These are phyloP conservation scores for Sporisorium scitamineum DNA, from an alignment of 1,284 basidiomycete species.

Conservation along the genomic window DNA sequence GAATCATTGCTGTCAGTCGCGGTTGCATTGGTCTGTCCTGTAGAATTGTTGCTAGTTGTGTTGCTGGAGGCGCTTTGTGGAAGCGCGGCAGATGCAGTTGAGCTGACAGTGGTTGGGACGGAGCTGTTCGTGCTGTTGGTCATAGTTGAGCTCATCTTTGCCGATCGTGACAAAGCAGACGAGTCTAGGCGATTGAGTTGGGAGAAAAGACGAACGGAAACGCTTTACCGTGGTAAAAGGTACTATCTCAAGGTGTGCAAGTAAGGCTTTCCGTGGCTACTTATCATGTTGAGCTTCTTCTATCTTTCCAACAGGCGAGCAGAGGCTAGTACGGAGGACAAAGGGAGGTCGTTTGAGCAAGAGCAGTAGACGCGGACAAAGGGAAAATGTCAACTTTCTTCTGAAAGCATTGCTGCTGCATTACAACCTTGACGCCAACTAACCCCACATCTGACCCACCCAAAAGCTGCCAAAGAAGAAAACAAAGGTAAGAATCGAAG, in stretches of 20 bases:
- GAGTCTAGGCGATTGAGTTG: no score
- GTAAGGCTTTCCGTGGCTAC: background rate
- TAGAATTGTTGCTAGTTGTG: background rate
- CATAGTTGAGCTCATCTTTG: background rate
- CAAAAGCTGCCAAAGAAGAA: background rate
- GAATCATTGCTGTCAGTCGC: background rate
- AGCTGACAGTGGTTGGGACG: background rate
- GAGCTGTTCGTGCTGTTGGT: conserved; percentile 12
- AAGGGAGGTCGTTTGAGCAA: background rate
- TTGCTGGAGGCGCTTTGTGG: background rate
- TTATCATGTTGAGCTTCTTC: background rate
- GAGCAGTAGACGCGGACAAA: background rate
- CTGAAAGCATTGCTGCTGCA: background rate
- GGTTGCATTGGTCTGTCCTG: background rate
- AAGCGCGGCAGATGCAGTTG: background rate
- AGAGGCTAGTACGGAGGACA: background rate
- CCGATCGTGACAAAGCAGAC: no score
- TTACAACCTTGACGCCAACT: background rate
- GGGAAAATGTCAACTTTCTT: background rate
- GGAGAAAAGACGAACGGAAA: no score
- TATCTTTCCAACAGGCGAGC: background rate
- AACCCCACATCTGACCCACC: background rate
- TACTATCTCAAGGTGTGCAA: no score
- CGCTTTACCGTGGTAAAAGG: no score
- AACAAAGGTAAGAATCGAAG: background rate